A percentile compares a stretch with the other conserved stretches of the same genome.
Evolutionary conservation across 1,139 yeast genomes (phyloP).

Genomic region (Trichomonascaceae sp.): DNA sequence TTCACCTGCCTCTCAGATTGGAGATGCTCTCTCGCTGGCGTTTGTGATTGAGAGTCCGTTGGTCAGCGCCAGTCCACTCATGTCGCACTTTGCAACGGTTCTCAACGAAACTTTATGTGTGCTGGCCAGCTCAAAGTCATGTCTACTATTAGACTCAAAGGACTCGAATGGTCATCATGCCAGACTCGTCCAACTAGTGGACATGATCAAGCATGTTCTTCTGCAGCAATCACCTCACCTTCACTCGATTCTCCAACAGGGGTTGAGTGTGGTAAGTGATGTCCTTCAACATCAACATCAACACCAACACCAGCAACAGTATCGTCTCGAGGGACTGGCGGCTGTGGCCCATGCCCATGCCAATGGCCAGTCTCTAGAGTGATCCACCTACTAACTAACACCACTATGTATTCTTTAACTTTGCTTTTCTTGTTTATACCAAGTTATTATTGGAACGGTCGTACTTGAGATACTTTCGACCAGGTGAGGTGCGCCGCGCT

Average conservation of each 20-base stretch:
- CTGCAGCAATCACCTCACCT: constrained; percentile 13
- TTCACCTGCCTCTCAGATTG: constrained; percentile 7
- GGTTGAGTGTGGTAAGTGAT: not conserved
- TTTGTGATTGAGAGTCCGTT: constrained; percentile 18
- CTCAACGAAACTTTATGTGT: constrained; percentile 10
- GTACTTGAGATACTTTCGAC: too few relatives aligned
- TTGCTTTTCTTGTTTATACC: not conserved
- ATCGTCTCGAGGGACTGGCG: constrained; percentile 14
- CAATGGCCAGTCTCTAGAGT: too few relatives aligned
- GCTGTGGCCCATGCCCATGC: constrained; percentile 12
- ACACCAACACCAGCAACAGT: too few relatives aligned
- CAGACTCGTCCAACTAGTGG: constrained; percentile 4
- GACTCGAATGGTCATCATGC: too few relatives aligned
- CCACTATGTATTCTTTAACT: not conserved
- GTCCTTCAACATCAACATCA: too few relatives aligned
- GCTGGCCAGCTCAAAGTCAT: too few relatives aligned
- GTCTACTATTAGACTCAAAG: too few relatives aligned
- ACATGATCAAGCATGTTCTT: constrained; percentile 10
- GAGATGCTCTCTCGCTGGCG: constrained; percentile 9
- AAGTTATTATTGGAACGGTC: too few relatives aligned
- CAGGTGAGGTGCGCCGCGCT: not conserved
- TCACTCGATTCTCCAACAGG: constrained; percentile 5
- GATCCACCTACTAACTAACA: too few relatives aligned
- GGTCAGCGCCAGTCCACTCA: constrained; percentile 17
- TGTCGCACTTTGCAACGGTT: constrained; percentile 14